Base-by-base conservation (phyloP, 2,329 filamentous ascomycete species). In the Metarhizium brunneum region DNA sequence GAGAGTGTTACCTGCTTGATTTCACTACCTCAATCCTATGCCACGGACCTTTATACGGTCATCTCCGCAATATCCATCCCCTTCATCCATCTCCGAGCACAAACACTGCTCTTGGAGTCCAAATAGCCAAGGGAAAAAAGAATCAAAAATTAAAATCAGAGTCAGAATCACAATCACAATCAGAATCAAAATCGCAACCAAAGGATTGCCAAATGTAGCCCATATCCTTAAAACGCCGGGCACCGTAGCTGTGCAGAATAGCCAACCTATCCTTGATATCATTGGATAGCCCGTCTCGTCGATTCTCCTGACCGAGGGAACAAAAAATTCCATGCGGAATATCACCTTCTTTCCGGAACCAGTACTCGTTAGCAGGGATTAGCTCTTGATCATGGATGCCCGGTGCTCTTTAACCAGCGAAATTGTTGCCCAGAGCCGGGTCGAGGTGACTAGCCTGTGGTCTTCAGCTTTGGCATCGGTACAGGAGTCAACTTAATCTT, bases 401-500 rank as follows among this genome's bases (percentile, higher is more conserved):
- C 13, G 20, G 2, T 11, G 8, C 14, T 48, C 3, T 4, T 30
- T 4, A 6, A 29, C 45, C 18, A 29, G 3, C 11, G 4, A 4
- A 13, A 14, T 30, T 48, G 8, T n/a, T 29, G 25, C 13, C 10
- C 6, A 29, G 42, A 36, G 16, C 29, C 32, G 29, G 1, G 32
- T n/a, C 20, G 36, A 30, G 53, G 35, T 54, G 40, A 52, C 67
- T 69, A 67, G 61, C 58, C 62, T 50, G 57, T 56, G 36, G 54
- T 57, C 25, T 55, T 57, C 20, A 61, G n/a, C 38, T 58, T 54
- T 8, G 66, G 66, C 11, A 63, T 58, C 1, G 61, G 62, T 5
- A 69, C 62, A 0, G 64, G 65, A 4, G 65, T 68, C 50, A 64
- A 61, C 43, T 59, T 58, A 40, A 47, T 47, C n/a, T 52, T 56